Conservation (phyloP, 257 asterid species). For the Solanum lignicaule region DNA sequence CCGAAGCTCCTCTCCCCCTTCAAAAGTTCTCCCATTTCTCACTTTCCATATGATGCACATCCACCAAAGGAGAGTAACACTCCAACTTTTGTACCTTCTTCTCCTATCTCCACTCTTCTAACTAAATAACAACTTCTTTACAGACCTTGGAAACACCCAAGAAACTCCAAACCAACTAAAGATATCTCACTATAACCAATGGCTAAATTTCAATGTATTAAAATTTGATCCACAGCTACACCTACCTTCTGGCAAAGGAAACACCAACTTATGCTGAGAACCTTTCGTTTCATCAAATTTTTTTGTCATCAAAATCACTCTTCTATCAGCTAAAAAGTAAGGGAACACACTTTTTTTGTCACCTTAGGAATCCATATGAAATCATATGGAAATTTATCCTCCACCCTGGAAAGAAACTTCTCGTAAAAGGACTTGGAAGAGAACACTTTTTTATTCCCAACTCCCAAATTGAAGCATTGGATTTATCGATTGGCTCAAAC, state of each 20-base stretch:
- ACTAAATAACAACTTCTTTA: no score
- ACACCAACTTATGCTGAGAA: not conserved
- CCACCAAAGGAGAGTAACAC: no score
- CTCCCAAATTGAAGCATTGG: not conserved
- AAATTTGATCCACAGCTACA: no score
- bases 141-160: not conserved
- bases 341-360: not conserved
- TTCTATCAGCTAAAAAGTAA: not conserved
- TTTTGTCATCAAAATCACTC: not conserved
- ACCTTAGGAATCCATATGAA: not conserved
- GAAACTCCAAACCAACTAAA: not conserved
- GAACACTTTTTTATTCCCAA: not conserved
- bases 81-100: no score
- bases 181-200: not conserved
- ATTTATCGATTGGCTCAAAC: no score
- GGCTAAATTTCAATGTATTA: no score
- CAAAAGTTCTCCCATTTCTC: no score
- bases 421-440: not conserved
- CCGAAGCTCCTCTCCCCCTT: no score
- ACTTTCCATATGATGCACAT: no score
- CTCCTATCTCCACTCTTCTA: no score
- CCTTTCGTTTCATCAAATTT: not conserved
- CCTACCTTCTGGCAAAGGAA: not conserved
- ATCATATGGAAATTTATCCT: not conserved
- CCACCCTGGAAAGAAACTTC: not conserved